phyloP scores from a whole-genome alignment of 2,329 filamentous ascomycete genomes.

The Teratosphaeria destructans region DNA sequence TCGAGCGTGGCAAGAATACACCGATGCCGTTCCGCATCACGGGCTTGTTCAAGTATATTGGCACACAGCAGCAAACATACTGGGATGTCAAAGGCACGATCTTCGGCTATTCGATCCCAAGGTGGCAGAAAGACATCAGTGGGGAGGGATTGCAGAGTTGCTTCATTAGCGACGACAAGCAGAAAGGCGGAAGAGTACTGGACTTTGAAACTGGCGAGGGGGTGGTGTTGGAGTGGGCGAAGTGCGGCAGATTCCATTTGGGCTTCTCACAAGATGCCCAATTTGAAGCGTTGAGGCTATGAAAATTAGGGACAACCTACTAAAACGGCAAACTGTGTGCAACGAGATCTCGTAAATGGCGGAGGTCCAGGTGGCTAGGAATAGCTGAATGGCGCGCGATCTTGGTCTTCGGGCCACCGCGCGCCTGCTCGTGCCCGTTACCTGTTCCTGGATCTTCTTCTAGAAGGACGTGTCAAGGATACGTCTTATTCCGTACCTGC shows the following conservation, averaged over 20 bases:
- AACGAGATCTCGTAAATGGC: neutral
- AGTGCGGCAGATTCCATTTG: slow-evolving; percentile 33
- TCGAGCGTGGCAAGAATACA: slow-evolving; percentile 26
- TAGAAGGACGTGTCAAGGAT: neutral
- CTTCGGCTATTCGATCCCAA: slow-evolving; percentile 31
- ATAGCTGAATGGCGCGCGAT: neutral
- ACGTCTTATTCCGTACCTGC: neutral
- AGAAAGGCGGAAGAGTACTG: slow-evolving; percentile 26
- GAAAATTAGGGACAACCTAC: neutral
- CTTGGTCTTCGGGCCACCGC: neutral
- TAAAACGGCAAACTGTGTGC: neutral
- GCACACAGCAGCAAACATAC: slow-evolving; percentile 20
- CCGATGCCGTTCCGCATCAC: slow-evolving; percentile 30
- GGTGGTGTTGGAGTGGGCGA: slow-evolving; percentile 28
- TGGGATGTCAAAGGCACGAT: slow-evolving; percentile 28
- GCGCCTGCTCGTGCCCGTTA: no score
- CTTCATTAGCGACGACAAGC: slow-evolving; percentile 25
- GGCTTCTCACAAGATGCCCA: slow-evolving; percentile 33
- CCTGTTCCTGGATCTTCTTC: neutral
- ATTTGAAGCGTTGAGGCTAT: slow-evolving; percentile 27
- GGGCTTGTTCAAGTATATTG: slow-evolving; percentile 27
- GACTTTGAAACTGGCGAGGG: slow-evolving; percentile 29
- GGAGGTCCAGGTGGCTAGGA: neutral
- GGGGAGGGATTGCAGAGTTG: slow-evolving; percentile 30
- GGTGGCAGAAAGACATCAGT: slow-evolving; percentile 31